Evolutionary conservation across 2,329 filamentous ascomycete genomes (phyloP).

Genomic region (Cylindrodendrum hubeiense): DNA sequence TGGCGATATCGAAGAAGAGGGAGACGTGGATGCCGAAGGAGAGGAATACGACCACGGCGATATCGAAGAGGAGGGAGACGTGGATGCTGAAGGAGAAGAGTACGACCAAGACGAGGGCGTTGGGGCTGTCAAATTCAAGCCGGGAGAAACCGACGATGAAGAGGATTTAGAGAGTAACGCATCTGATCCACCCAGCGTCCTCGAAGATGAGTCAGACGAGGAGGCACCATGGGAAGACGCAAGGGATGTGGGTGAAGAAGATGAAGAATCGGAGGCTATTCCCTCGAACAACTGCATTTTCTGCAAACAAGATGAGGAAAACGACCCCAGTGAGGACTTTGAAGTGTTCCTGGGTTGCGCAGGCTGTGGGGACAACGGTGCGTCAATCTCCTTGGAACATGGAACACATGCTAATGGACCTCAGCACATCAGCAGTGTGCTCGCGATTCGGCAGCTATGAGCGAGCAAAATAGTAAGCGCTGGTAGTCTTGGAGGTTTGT

Average conservation of each 20-base stretch:
- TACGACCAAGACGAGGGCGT: constrained; percentile 66
- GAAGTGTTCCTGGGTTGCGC: constrained; percentile 83
- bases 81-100: constrained; percentile 45
- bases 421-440: constrained; percentile 94
- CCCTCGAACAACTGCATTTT: constrained; percentile 71
- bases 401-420: constrained; percentile 54
- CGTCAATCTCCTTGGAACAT: constrained; percentile 53
- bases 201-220: constrained; percentile 65
- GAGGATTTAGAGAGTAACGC: constrained; percentile 55
- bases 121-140: constrained; percentile 68
- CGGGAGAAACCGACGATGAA: constrained; percentile 62
- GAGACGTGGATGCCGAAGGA: constrained; percentile 44
- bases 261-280: constrained; percentile 68
- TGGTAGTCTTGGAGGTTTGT: not conserved
- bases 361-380: constrained; percentile 86
- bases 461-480: constrained; percentile 48
- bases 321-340: constrained; percentile 85
- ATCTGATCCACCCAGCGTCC: constrained; percentile 61
- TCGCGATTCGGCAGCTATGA: constrained; percentile 68
- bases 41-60: constrained; percentile 51
- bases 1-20: constrained; percentile 50
- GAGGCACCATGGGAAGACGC: constrained; percentile 65
- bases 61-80: constrained; percentile 49
- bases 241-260: constrained; percentile 69
- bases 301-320: constrained; percentile 84